Evolutionary conservation across 352 stramenopile genomes (phyloP).

Genomic region (Pythium guiyangense): DNA sequence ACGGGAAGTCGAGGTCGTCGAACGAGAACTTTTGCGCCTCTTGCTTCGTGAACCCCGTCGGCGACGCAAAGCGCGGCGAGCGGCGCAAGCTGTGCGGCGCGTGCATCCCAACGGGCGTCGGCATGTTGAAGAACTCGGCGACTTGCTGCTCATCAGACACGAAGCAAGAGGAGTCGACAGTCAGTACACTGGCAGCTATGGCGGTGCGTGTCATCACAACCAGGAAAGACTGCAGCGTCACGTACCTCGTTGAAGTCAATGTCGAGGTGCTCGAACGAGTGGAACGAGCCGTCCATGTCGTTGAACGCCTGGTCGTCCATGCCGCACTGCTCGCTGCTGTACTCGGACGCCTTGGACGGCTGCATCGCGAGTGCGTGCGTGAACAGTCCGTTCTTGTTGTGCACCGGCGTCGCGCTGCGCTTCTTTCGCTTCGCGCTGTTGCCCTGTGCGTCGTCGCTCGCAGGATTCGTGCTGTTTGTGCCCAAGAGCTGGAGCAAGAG

Average conservation of each 20-base stretch:
- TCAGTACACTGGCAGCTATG: background rate
- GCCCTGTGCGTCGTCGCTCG: slow-evolving; percentile 3
- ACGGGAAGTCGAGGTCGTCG: slow-evolving; percentile 71
- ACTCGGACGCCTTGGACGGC: slow-evolving; percentile 21
- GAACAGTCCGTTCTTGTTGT: slow-evolving; percentile 13
- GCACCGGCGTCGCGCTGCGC: slow-evolving; percentile 17
- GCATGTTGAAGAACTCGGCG: slow-evolving; percentile 76
- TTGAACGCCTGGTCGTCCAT: slow-evolving; percentile 30
- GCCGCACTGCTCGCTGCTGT: slow-evolving; percentile 7
- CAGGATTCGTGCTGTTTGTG: slow-evolving; percentile 6
- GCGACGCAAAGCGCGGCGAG: slow-evolving; percentile 72
- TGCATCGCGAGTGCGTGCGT: slow-evolving; percentile 26
- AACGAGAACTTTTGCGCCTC: slow-evolving; percentile 84
- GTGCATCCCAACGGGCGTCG: slow-evolving; percentile 57
- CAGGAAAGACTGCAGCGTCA: background rate
- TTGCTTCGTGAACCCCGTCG: slow-evolving; percentile 56
- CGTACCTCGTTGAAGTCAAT: slow-evolving; percentile 83
- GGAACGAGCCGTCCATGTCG: slow-evolving; percentile 63
- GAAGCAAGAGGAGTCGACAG: background rate
- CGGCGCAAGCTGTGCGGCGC: slow-evolving; percentile 64
- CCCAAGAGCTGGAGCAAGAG: slow-evolving; percentile 73
- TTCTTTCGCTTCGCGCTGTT: slow-evolving; percentile 59
- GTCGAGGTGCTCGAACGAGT: slow-evolving; percentile 80
- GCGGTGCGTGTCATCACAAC: background rate
- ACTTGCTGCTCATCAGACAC: slow-evolving; percentile 53